Percentiles rank a stretch among this genome's conserved stretches.
These are phyloP conservation scores for Phytopythium litorale DNA, from an alignment of 352 stramenopile genomes.

Conservation along the genomic window DNA sequence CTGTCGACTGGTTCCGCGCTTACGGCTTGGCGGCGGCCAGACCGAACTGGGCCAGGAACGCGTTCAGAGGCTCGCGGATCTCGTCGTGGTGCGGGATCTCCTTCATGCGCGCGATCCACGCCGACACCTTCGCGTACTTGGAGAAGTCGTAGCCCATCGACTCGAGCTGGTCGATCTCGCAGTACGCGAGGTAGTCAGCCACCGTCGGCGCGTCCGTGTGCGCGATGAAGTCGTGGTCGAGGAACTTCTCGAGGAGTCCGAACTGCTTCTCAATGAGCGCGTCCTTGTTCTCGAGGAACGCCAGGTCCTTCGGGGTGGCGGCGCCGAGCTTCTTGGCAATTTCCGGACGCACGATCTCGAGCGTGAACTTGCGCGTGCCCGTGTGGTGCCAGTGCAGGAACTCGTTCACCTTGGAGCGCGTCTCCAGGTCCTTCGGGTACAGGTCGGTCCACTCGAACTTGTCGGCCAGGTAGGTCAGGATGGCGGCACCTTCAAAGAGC, in stretches of 20 bases:
- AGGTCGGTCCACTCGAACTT: slow-evolving; percentile 43
- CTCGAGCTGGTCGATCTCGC: slow-evolving; percentile 33
- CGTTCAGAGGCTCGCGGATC: no score
- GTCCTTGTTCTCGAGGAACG: no score
- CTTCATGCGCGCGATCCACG: slow-evolving; percentile 38
- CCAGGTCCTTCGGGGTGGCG: no score
- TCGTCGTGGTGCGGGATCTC: no score
- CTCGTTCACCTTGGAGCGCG: slow-evolving; percentile 58
- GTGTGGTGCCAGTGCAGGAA: slow-evolving; percentile 75
- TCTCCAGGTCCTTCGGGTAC: slow-evolving; percentile 38
- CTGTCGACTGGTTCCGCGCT: no score
- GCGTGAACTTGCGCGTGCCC: slow-evolving; percentile 9
- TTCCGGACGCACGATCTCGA: no score
- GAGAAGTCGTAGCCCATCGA: slow-evolving; percentile 33
- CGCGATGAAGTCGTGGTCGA: no score
- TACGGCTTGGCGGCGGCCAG: no score
- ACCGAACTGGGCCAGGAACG: no score
- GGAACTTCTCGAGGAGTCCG: no score
- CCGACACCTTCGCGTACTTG: slow-evolving; percentile 28
- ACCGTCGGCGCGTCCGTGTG: slow-evolving; percentile 17
- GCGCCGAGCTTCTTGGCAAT: no score
- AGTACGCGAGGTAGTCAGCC: slow-evolving; percentile 31
- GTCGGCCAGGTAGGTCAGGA: slow-evolving; percentile 46
- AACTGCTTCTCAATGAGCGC: no score
- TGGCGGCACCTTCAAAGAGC: slow-evolving; percentile 24